Evolutionary conservation across 768 basidiomycete genomes (phyloP).

Genomic region (Auricularia cornea): DNA sequence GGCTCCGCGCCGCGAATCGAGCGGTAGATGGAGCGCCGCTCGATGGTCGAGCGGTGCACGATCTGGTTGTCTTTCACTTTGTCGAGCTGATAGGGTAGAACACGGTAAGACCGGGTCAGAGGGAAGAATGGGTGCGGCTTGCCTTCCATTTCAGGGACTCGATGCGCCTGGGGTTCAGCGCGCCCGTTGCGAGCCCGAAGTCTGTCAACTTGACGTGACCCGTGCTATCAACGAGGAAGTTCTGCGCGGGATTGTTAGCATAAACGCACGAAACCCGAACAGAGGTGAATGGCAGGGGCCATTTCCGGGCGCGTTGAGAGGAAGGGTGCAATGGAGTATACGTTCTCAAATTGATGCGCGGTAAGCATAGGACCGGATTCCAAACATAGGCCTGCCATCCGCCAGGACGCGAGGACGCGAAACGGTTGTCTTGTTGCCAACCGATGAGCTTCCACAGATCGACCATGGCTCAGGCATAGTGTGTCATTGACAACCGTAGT

Average conservation of each 20-base stretch:
- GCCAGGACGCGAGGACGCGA: no score
- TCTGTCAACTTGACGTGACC: slow-evolving; percentile 98
- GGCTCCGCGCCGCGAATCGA: slow-evolving; percentile 85
- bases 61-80: slow-evolving; percentile 92
- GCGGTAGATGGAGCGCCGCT: slow-evolving; percentile 89
- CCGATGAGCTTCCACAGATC: no score
- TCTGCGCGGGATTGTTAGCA: slow-evolving; percentile 37
- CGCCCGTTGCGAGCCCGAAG: slow-evolving; percentile 95
- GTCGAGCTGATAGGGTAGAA: slow-evolving; percentile 55
- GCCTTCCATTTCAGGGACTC: slow-evolving; percentile 93
- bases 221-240: slow-evolving; percentile 90
- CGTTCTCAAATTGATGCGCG: no score
- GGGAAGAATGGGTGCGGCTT: slow-evolving; percentile 7
- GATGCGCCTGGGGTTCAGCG: slow-evolving; percentile 87
- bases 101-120: background rate
- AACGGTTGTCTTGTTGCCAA: no score
- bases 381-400: no score
- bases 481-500: no score
- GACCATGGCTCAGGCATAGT: no score
- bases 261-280: background rate
- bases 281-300: no score
- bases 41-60: slow-evolving; percentile 84
- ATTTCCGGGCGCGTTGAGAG: no score
- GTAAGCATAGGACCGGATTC: no score
- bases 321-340: no score